Evolutionary conservation across 2,329 filamentous ascomycete genomes (phyloP).

Genomic region (Endothia cerciana): DNA sequence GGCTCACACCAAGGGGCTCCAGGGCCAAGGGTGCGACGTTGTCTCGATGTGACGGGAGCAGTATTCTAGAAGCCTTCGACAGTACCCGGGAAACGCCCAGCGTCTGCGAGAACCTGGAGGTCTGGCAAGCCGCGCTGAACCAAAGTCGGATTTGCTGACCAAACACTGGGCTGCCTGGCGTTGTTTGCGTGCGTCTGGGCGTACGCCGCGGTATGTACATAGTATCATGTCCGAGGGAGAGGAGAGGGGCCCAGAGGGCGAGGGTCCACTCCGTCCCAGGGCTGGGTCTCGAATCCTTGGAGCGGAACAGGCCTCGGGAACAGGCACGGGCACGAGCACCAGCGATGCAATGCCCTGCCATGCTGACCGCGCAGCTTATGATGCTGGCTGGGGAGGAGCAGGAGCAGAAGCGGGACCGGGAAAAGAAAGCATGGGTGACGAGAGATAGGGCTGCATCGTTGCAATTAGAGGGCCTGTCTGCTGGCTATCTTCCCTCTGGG

Average conservation of each 20-base stretch:
- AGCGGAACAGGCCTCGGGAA: too few relatives aligned
- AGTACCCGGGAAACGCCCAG: neutral
- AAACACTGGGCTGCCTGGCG: neutral
- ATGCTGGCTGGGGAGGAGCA: neutral
- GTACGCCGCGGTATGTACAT: neutral
- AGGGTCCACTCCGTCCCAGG: too few relatives aligned
- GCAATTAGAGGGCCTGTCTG: slow-evolving; percentile 19
- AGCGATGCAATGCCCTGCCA: neutral
- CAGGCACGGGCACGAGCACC: too few relatives aligned
- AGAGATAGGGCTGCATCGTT: slow-evolving; percentile 30
- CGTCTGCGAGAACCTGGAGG: neutral
- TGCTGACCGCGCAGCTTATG: slow-evolving; percentile 5
- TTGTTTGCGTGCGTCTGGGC: too few relatives aligned
- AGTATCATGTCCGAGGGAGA: neutral
- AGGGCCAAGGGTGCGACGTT: slow-evolving; percentile 7
- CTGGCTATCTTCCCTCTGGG: neutral
- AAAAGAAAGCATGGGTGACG: slow-evolving; percentile 5
- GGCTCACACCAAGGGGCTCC: neutral
- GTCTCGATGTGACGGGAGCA: slow-evolving; percentile 15
- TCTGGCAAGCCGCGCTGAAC: neutral
- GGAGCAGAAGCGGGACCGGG: neutral
- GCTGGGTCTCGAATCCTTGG: too few relatives aligned
- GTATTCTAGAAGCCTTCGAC: slow-evolving; percentile 18
- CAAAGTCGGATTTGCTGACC: slow-evolving; percentile 23
- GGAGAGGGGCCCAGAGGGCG: neutral